Base-by-base conservation (phyloP, 768 basidiomycete species). In the Pleurotus giganteus region DNA sequence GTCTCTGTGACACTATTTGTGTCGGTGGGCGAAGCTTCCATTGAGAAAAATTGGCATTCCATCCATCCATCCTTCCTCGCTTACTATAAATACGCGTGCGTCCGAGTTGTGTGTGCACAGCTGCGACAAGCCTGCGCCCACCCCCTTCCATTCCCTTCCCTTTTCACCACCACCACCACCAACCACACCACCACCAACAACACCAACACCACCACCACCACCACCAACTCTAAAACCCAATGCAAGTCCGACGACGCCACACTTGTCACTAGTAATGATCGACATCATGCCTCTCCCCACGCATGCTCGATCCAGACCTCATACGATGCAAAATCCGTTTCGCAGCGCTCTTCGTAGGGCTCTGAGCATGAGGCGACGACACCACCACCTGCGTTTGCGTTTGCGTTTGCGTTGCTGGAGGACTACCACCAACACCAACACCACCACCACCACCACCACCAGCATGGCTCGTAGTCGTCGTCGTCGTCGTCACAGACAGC, bases 281-380 rank as follows among this genome's bases (percentile, higher is more conserved):
- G 24, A 23, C 44, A 19, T 51, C 49, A n/a, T 51, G 49, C 34
- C 31, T 37, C 7, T 24, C 49, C 31, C 29, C 29, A 12, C 49
- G 49, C 49, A 51, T 51, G 26, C 49, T 51, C 8, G 49, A 51
- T 15, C 49, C 49, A 13, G 49, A 51, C 15, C 49, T 12, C 49
- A 51, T 51, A 51, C 49, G 49, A 19, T 51, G 49, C 49, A 51
- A 37, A 24, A 51, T 31, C 34, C 29, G 29, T 37, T 32, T 21
- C 49, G 49, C 34, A 23, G 34, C 37, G 21, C 19, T 36, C 34
- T 21, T 51, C 23, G 49, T 36, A 17, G 49, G 49, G 19, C 49
- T 51, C 24, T 51, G 49, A 15, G 32, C 34, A 24, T 13, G 34
- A 13, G 36, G 49, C 21, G 34, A 23, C 36, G 49, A 32, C 8